Base-by-base conservation (phyloP, 768 basidiomycete genomes). In the Termitomyces heimii region DNA sequence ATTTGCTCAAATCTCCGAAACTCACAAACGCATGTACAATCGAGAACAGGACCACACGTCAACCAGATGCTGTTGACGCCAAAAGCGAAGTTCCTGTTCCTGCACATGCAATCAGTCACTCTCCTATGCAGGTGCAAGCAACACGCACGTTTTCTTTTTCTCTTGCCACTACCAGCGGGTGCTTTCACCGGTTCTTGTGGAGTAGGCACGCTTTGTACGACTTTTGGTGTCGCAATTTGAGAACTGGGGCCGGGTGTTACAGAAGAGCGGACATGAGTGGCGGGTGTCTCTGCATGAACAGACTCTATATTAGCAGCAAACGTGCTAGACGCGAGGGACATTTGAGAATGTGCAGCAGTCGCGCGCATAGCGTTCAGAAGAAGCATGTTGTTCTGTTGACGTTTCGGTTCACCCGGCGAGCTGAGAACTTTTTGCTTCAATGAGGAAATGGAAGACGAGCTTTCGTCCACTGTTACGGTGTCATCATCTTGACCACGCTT, bases 291-390 rank as follows among this genome's bases (percentile, higher is more conserved):
- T 35, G 68, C 65, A 53, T 61, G 66, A 10, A 62, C 48, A 50
- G 59, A 67, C 43, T 72, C 72, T 14, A 67, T 59, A 53, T 67
- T 69, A 13, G 69, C 60, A 53, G 70, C 43, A 68, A 70, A 71
- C 20, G 71, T 60, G 60, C 67, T 75, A 34, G 79, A 71, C 31
- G 78, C 70, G 55, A 84, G 77, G 0, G 82, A 71, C 59, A 76
- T 75, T 60, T 75, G 82, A 20, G 89, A 81, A 62, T 92, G 89
- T 47, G 79, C 73, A 6, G 88, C 89, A 0, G 91, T 90, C 4
- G 88, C 82, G 61, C 78, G 82, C 89, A 94, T 89, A 8, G 92
- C 92, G 59, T 87, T 85, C 65, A 84, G 72, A 61, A 93, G 77
- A 22, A 91, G 77, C 62, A 79, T 73, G 56, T 77, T 83, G 66